These are phyloP conservation scores for Cornus suecica DNA, from an alignment of 148 eudicot species.

Conservation along the genomic window DNA sequence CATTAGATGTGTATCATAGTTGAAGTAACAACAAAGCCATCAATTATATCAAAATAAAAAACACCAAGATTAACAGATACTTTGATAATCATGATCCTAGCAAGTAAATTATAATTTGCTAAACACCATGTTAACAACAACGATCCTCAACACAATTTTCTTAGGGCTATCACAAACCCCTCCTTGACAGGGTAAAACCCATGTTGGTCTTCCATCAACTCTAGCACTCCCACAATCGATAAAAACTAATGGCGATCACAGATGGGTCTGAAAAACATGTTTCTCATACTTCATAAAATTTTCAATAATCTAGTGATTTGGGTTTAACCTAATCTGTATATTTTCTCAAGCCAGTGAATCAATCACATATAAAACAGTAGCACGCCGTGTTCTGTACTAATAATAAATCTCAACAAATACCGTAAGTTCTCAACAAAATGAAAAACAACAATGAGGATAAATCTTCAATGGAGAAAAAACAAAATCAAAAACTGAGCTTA, in stretches of 20 bases:
- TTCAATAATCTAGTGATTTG: not conserved
- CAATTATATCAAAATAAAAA: no score
- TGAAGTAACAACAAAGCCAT: no score
- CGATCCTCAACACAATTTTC: not conserved
- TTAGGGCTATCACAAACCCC: not conserved
- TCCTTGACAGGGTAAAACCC: not conserved
- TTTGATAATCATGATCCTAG: no score
- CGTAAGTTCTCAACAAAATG: not conserved
- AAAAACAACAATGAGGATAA: not conserved
- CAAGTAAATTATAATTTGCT: no score
- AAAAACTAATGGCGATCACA: no score
- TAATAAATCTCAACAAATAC: not conserved
- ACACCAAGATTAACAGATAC: no score
- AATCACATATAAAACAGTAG: conserved; percentile 5
- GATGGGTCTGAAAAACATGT: not conserved
- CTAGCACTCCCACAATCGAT: no score
- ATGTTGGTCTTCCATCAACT: no score
- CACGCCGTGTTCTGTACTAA: not conserved
- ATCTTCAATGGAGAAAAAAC: not conserved
- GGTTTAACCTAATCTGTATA: not conserved
- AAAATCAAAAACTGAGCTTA: conserved; percentile 33
- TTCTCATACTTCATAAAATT: not conserved
- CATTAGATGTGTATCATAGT: no score
- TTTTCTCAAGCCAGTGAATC: not conserved
- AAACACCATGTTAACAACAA: no score